Conservation (phyloP, 2,329 filamentous ascomycete genomes). For the Aureobasidium lini region DNA sequence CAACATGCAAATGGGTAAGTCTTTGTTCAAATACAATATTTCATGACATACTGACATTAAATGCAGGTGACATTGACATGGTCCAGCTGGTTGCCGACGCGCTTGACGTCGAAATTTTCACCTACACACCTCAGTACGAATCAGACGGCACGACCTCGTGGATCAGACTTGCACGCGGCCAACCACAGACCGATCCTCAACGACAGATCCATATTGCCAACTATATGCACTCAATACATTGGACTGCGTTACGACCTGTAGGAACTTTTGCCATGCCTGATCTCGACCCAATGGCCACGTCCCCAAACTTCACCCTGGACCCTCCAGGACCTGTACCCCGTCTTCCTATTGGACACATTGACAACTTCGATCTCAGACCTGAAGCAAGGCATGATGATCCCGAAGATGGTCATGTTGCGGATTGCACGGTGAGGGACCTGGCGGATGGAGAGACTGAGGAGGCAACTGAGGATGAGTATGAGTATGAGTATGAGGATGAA, state of each 20-base stretch:
- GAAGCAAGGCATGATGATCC: not conserved
- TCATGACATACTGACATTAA: not conserved
- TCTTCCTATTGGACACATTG: not conserved
- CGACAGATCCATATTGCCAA: constrained; percentile 1
- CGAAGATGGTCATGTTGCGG: constrained; percentile 4
- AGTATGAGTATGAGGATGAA: too few species aligned
- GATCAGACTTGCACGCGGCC: not conserved
- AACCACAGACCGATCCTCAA: not conserved
- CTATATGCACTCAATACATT: not conserved
- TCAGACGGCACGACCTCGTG: not conserved
- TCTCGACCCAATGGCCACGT: not conserved
- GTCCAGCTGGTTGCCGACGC: constrained; percentile 1
- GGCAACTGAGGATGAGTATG: not conserved
- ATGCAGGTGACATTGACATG: not conserved
- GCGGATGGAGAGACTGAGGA: not conserved
- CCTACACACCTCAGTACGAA: not conserved
- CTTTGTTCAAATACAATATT: too few species aligned
- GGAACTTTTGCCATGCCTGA: not conserved
- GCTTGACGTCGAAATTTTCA: constrained; percentile 6
- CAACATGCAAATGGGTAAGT: too few species aligned
- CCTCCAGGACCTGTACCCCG: not conserved
- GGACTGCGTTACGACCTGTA: not conserved
- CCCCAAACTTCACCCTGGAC: not conserved
- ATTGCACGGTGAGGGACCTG: not conserved
- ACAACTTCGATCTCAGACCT: not conserved